Base-by-base conservation (phyloP, 2,329 filamentous ascomycete species). In the Exophiala lecanii-corni region DNA sequence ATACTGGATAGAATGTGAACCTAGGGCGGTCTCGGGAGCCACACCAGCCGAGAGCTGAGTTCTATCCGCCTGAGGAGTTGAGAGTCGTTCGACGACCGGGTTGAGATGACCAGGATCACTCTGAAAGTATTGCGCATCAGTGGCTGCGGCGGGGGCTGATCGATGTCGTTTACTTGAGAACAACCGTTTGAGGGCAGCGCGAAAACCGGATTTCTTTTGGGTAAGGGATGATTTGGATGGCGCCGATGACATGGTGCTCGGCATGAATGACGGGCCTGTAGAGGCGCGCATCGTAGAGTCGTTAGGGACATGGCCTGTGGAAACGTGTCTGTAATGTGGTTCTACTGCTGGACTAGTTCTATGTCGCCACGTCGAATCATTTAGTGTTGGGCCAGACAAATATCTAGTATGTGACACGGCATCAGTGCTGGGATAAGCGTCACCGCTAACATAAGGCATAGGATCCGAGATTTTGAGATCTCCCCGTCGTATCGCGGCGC, bases 391-490 rank as follows among this genome's bases (percentile, higher is more conserved):
- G 19, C 19, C 47, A 30, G 39, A 43, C 13, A 25, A 20, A 36
- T 46, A 38, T 20, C 34, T 41, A 23, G 43, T 23, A 12, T 36
- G 39, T 13, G 36, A 30, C 13, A 39, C 40, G 9, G 35, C 17
- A 23, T 28, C 40, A 7, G 47, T 20, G 12, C n/a, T n/a, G 15
- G 25, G 19, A 20, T 39, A 50, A 18, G 19, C 35, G 17, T 40
- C 34, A 56, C 35, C 35, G 9, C 32, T 39, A 21, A 45, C 43
- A 36, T 48, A 54, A 39, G 56, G 54, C 34, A 60, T 48, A 13
- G 57, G 57, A 31, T 58, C 53, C 9, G 59, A 61, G 40, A 62
- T 61, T 45, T 59, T 60, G 42, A 63, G 42, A 31, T 62, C 57
- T 19, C 55, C 56, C 26, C 57, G 51, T 17, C 55, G 55, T 18